Evolutionary conservation across 1,139 yeast genomes (phyloP), one percentile per base, ranked within the genome.

Genomic region (Debaryomyces coudertii): DNA sequence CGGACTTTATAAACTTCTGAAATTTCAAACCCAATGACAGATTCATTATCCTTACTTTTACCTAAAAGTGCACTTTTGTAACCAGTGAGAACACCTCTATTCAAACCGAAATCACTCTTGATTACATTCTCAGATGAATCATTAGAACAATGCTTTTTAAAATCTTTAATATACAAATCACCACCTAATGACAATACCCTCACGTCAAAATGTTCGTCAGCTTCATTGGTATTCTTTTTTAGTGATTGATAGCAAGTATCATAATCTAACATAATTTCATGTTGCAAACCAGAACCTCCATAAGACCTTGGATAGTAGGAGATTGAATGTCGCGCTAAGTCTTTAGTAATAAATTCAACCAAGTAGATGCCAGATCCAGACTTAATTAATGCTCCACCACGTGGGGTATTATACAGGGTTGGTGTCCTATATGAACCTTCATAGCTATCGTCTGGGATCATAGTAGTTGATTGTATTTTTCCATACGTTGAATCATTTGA

Each of bases 331-430:
- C 88, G 71, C 1, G 93, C 85, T 54, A 84, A 71, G 51, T 85
- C 95, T 15, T 80, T 83, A 46, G 70, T 77, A 53, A 73, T 79
- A 46, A 77, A 69, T 58, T 90, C 97, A 40, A 90, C 70, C 57
- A 88, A 69, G 60, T 80, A 90, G 8, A 90, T 79, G 0, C 97
- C 97, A 0, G 84, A 64, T 1, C 67, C 66, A 0, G 89, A 79
- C 40, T 69, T 73, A 12, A 87, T 69, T 5, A 68, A 29, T 4
- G 77, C 66, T 2, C 76, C 69, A 0, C 83, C 84, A 22, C 70
- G 65, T 1, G 68, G 65, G 1, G 66, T 55, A 15, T 55, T 53
- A 49, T 66, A 68, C 48, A 56, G 52, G 2, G 60, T 48, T 0
- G 76, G 73, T 1, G 61, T 63, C 3, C 54, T 53, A 27, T 54